Base-by-base conservation (phyloP, 495 filamentous ascomycete genomes). In the Clavariopsis aquatica region DNA sequence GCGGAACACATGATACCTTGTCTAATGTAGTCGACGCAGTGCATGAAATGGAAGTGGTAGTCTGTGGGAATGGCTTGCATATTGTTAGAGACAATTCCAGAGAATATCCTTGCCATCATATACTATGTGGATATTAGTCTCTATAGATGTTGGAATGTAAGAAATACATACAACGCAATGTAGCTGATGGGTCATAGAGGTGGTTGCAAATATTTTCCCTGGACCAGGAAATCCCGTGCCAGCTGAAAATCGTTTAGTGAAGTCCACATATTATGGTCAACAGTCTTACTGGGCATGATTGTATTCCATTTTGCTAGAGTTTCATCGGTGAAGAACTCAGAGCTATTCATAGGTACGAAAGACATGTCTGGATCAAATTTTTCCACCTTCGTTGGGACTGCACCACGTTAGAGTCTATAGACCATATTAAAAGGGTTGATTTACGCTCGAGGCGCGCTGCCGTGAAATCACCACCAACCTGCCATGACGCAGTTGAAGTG, bases 171-270 rank as follows among this genome's bases (percentile, higher is more conserved):
- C 56, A 31, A 58, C 23, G 26, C 56, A 58, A 28, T 58, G 56
- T n/a, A 58, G 26, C 28, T 58, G 56, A 49, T 58, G 56, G 1
- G 56, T 58, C 56, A 58, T 58, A 15, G 56, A 47, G 1, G 56
- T 58, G 10, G 56, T 58, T 3, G 43, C 13, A 22, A 58, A 58
- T 19, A 28, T 47, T 20, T 58, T 20, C 1, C 56, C 56, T 2
- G 36, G 36, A 49, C n/a, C 31, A 12, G 36, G 20, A 19, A 24
- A 28, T 22, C 56, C 36, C 13, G 38, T 31, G 17, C 23, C 17
- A 23, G 51, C 56, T 29, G 12, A 17, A 43, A 6, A 43, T 3
- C 12, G 3, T 8, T 28, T 7, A 22, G 26, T 19, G 19, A 36
- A 26, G 52, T 54, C 3, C 34, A 23, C 7, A 10, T 7, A 31